phyloP scores from a whole-genome alignment of 2,329 filamentous ascomycete species.

The Colletotrichum siamense region DNA sequence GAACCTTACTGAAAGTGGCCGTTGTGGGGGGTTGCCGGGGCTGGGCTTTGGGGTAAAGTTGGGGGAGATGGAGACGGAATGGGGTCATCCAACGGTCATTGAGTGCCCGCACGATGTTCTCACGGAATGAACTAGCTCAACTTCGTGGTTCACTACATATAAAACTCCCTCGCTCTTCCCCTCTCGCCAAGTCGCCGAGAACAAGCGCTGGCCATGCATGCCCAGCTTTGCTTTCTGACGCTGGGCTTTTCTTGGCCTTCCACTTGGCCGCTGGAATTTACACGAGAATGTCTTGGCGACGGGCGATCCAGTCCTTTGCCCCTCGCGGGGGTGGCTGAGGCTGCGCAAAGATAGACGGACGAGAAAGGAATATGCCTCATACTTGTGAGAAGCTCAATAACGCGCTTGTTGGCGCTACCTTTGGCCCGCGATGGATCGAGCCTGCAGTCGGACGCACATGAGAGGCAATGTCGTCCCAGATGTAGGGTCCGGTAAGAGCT shows the following conservation, averaged over 20 bases:
- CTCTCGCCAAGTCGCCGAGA: slow-evolving; percentile 19
- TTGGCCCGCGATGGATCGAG: not conserved
- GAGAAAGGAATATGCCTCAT: slow-evolving; percentile 3
- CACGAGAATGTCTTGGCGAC: not conserved
- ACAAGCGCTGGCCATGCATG: slow-evolving; percentile 15
- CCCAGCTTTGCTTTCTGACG: slow-evolving; percentile 11
- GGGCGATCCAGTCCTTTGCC: not conserved
- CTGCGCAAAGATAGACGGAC: not conserved
- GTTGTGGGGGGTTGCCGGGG: not conserved
- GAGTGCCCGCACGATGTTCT: not conserved
- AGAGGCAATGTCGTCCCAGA: not conserved
- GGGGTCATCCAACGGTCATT: not conserved
- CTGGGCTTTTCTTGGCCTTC: slow-evolving; percentile 16
- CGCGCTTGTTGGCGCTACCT: not conserved
- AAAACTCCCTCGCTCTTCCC: not conserved
- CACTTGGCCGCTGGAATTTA: not conserved
- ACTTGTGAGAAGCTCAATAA: not conserved
- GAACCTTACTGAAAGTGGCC: not conserved
- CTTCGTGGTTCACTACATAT: not conserved
- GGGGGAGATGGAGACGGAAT: not conserved
- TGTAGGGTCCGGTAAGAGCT: not conserved
- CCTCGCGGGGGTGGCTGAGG: not conserved
- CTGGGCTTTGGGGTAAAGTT: not conserved
- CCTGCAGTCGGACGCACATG: not conserved
- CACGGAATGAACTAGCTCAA: not conserved